A percentile compares a stretch with the other conserved stretches of the same genome.
These are phyloP conservation scores for Corrigiola litoralis DNA, from an alignment of 179 eudicot genomes.

Conservation along the genomic window DNA sequence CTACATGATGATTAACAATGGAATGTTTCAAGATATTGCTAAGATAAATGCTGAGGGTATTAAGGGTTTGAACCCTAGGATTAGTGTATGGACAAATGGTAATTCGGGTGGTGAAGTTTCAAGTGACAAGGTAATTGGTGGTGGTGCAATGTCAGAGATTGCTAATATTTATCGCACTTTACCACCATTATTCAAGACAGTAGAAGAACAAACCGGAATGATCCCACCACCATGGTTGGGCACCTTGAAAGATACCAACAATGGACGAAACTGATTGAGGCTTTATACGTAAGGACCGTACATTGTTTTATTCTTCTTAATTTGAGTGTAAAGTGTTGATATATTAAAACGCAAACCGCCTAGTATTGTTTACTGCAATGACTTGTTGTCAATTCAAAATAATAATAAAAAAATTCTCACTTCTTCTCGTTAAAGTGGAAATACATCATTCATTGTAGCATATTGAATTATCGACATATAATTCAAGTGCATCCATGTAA, in stretches of 20 bases:
- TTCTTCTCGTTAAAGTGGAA: too few relatives aligned
- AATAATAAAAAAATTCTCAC: too few relatives aligned
- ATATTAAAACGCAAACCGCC: too few relatives aligned
- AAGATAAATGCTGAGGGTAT: slow-evolving; percentile 31
- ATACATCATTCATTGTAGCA: too few relatives aligned
- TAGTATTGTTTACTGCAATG: background rate
- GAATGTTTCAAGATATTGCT: slow-evolving; percentile 37
- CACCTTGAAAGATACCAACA: background rate
- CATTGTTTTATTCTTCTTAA: too few relatives aligned
- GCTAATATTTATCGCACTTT: slow-evolving; percentile 30
- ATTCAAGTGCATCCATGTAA: too few relatives aligned
- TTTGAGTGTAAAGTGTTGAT: too few relatives aligned
- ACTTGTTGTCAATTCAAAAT: too few relatives aligned
- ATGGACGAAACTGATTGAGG: background rate
- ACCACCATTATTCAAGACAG: slow-evolving; percentile 36
- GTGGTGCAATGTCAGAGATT: slow-evolving; percentile 26
- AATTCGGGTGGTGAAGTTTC: slow-evolving; percentile 13
- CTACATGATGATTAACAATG: slow-evolving; percentile 40
- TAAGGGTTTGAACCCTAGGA: slow-evolving; percentile 31
- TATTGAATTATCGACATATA: too few relatives aligned
- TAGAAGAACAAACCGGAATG: slow-evolving; percentile 40
- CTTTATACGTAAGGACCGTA: too few relatives aligned
- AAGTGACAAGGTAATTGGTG: slow-evolving; percentile 3
- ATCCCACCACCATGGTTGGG: slow-evolving; percentile 38
- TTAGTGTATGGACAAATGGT: slow-evolving; percentile 34